Conservation (phyloP, 2,329 filamentous ascomycete species). For the Penicillium freii region DNA sequence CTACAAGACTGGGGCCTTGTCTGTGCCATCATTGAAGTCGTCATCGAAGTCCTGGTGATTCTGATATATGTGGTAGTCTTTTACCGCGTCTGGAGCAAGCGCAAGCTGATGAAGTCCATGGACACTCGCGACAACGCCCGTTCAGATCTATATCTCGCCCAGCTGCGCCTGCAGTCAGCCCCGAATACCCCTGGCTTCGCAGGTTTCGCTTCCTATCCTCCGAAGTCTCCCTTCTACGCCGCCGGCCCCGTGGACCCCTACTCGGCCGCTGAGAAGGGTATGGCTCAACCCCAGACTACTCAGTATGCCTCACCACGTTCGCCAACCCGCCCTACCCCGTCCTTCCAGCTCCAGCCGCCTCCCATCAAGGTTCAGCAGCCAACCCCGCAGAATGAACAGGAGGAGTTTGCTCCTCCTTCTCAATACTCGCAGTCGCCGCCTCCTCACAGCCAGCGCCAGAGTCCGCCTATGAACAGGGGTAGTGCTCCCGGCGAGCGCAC, state of each 20-base stretch:
- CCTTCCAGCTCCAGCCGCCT: conserved; percentile 86
- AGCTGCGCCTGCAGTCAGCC: conserved; percentile 79
- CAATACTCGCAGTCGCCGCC: conserved; percentile 26
- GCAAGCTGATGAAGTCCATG: conserved; percentile 94
- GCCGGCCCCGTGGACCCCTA: conserved; percentile 43
- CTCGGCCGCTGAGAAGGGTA: conserved; percentile 53
- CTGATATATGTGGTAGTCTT: conserved; percentile 91
- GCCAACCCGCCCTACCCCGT: conserved; percentile 54
- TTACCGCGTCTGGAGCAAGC: conserved; percentile 97
- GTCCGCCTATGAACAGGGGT: conserved; percentile 60
- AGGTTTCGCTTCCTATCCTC: conserved; percentile 56
- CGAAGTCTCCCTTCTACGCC: conserved; percentile 49
- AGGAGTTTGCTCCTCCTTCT: conserved; percentile 54
- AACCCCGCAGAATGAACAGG: conserved; percentile 67
- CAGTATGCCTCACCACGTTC: conserved; percentile 64
- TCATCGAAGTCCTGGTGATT: conserved; percentile 88
- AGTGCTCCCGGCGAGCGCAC: conserved; percentile 76
- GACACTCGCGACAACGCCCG: conserved; percentile 89
- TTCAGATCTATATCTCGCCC: conserved; percentile 89
- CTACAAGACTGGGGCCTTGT: conserved; percentile 93
- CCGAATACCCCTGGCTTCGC: conserved; percentile 87
- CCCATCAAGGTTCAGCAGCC: conserved; percentile 74
- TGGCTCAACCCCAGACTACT: conserved; percentile 42
- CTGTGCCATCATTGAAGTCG: conserved; percentile 95
- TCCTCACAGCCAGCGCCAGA: conserved; percentile 30